These are phyloP conservation scores for Strigomonas galati DNA, from an alignment of 208 protist genomes.

Conservation along the genomic window DNA sequence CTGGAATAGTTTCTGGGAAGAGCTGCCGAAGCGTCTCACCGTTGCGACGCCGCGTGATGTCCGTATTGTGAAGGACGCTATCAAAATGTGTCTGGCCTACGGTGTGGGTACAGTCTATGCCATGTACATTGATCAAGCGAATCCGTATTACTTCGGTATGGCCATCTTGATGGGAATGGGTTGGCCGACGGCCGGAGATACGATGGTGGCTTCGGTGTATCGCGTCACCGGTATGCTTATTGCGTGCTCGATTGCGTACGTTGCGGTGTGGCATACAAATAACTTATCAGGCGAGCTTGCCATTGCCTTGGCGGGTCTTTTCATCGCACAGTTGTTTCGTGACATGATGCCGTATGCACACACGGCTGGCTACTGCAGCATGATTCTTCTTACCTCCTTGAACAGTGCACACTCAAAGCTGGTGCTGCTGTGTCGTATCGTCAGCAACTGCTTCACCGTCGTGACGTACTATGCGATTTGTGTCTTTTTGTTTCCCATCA, in stretches of 20 bases:
- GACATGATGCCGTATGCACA: conserved; percentile 32
- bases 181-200: conserved; percentile 58
- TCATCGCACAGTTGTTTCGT: conserved; percentile 39
- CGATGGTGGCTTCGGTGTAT: conserved; percentile 48
- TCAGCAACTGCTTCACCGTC: conserved; percentile 50
- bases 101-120: conserved; percentile 44
- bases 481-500: conserved; percentile 65
- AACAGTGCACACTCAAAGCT: conserved; percentile 25
- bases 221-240: conserved; percentile 55
- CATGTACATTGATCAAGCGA: conserved; percentile 41
- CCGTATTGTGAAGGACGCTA: conserved; percentile 64
- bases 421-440: conserved; percentile 38
- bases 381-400: conserved; percentile 37
- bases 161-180: conserved; percentile 64
- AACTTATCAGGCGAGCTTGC: conserved; percentile 29
- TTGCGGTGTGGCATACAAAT: conserved; percentile 27
- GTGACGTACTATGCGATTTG: conserved; percentile 71
- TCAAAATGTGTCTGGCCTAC: conserved; percentile 52
- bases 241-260: conserved; percentile 41
- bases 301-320: conserved; percentile 31
- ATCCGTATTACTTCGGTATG: conserved; percentile 74
- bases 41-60: conserved; percentile 59
- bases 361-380: conserved; percentile 42
- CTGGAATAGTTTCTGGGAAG: conserved; percentile 56
- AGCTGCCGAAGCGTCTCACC: conserved; percentile 57